These are phyloP conservation scores for Hypoxylon cercidicola DNA, from an alignment of 495 filamentous ascomycete genomes.

Conservation along the genomic window DNA sequence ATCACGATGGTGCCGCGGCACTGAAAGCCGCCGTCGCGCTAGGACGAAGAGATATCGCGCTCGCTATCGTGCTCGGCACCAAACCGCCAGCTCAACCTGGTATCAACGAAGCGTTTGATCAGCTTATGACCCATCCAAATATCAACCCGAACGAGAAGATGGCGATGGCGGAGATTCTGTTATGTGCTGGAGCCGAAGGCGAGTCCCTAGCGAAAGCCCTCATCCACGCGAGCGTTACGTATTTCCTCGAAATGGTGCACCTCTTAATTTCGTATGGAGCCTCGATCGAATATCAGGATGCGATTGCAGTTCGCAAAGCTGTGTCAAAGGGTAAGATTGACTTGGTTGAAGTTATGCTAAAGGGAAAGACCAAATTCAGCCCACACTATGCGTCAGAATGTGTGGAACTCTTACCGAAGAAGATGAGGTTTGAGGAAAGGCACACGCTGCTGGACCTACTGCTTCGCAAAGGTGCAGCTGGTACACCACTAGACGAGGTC, in stretches of 20 bases:
- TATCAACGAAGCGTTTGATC: constrained; percentile 53
- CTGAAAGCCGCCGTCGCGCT: constrained; percentile 53
- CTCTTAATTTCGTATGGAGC: constrained; percentile 57
- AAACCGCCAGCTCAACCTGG: constrained; percentile 51
- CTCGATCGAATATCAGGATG: constrained; percentile 58
- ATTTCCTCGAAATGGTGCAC: constrained; percentile 58
- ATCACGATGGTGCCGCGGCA: constrained; percentile 56
- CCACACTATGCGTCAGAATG: constrained; percentile 55
- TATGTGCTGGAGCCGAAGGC: constrained; percentile 58
- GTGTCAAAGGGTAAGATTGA: constrained; percentile 50
- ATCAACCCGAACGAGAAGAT: constrained; percentile 57
- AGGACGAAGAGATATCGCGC: constrained; percentile 54
- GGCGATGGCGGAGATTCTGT: constrained; percentile 53
- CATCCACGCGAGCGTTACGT: constrained; percentile 48
- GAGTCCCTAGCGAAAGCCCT: constrained; percentile 52
- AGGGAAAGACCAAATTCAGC: constrained; percentile 47
- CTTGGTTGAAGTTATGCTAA: constrained; percentile 54
- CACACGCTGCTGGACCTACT: constrained; percentile 51
- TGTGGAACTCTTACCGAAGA: constrained; percentile 54
- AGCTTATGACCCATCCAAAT: constrained; percentile 50
- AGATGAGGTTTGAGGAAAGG: constrained; percentile 53
- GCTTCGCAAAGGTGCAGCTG: constrained; percentile 54
- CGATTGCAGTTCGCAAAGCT: constrained; percentile 48
- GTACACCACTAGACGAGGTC: constrained; percentile 50
- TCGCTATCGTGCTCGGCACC: constrained; percentile 56